phyloP scores from a whole-genome alignment of 371 early-diverging fungal species.

The Rhizopus stolonifer region DNA sequence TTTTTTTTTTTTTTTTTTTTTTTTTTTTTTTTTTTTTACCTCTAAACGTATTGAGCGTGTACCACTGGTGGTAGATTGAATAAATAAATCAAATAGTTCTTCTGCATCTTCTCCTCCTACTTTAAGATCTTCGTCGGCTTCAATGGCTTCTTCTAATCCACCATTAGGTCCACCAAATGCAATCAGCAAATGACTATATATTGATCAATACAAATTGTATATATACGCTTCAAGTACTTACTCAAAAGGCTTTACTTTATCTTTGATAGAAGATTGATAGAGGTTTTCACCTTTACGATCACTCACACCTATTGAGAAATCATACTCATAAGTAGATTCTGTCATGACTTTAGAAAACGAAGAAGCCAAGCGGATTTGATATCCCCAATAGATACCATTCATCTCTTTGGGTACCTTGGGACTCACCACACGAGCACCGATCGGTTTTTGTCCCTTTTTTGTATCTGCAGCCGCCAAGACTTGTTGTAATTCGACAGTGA shows the following conservation, averaged over 20 bases:
- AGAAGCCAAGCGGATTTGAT: constrained; percentile 65
- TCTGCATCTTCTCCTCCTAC: constrained; percentile 61
- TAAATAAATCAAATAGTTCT: constrained; percentile 64
- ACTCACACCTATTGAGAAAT: constrained; percentile 68
- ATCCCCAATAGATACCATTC: constrained; percentile 78
- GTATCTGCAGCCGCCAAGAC: constrained; percentile 40
- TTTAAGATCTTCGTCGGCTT: constrained; percentile 66
- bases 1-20: too few relatives aligned
- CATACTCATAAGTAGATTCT: constrained; percentile 68
- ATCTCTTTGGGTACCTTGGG: constrained; percentile 64
- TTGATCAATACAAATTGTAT: too few relatives aligned
- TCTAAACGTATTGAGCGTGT: constrained; percentile 69
- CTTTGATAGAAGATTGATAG: constrained; percentile 23
- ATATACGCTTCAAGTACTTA: too few relatives aligned
- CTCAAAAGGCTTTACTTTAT: constrained; percentile 26
- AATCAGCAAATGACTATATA: constrained; percentile 65
- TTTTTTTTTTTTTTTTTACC: constrained; percentile 32
- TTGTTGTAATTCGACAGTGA: constrained; percentile 67
- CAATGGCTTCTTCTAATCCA: constrained; percentile 71
- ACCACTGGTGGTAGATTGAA: constrained; percentile 65
- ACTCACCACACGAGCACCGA: constrained; percentile 63
- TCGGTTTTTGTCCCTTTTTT: constrained; percentile 49
- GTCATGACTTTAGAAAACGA: constrained; percentile 62
- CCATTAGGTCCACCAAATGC: constrained; percentile 69
- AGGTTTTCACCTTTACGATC: constrained; percentile 57